phyloP scores from a whole-genome alignment of 2,329 filamentous ascomycete genomes.

The Pseudocercospora eumusae region DNA sequence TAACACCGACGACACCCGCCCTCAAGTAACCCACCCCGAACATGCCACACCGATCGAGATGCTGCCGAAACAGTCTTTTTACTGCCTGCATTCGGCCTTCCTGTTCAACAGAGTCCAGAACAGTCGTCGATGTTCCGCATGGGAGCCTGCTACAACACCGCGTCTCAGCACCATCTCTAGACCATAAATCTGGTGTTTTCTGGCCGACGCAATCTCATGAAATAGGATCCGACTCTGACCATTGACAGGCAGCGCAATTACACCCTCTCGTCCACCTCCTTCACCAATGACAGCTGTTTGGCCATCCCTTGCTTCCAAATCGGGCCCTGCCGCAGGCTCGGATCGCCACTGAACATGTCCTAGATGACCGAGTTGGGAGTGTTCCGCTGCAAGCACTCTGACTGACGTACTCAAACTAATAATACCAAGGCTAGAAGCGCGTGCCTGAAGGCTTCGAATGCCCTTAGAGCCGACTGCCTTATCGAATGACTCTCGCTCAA shows the following conservation, averaged over 20 bases:
- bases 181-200: constrained; percentile 7
- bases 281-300: constrained; percentile 14
- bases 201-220: constrained; percentile 1
- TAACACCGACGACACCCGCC: background rate
- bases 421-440: constrained; percentile 5
- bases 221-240: constrained; percentile 8
- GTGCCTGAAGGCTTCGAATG: constrained; percentile 5
- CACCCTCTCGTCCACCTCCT: constrained; percentile 9
- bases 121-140: background rate
- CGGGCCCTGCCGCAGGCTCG: constrained; percentile 13
- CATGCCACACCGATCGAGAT: background rate
- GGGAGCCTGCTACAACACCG: background rate
- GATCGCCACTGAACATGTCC: constrained; percentile 9
- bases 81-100: background rate
- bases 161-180: background rate
- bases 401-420: background rate
- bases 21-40: background rate
- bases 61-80: background rate
- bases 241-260: background rate
- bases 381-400: background rate
- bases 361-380: background rate
- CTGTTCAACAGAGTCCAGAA: background rate
- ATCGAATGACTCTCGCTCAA: constrained; percentile 17
- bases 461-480: constrained; percentile 13
- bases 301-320: constrained; percentile 13